A percentile compares a stretch with the other conserved stretches of the same genome.
These are phyloP conservation scores for Camellia sinensis DNA, from an alignment of 148 eudicot species.

Conservation along the genomic window DNA sequence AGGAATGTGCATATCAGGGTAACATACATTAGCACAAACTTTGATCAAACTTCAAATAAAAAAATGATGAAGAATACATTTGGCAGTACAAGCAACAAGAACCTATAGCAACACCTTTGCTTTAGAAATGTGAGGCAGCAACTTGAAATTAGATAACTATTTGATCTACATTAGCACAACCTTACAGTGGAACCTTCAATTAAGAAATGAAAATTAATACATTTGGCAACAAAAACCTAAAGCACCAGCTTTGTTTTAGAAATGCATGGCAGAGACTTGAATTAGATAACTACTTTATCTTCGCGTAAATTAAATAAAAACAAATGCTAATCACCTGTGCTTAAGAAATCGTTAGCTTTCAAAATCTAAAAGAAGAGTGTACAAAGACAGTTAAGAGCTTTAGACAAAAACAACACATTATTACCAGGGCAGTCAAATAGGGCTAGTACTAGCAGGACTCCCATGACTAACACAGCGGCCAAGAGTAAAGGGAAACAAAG, in stretches of 20 bases:
- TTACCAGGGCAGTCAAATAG: neutral
- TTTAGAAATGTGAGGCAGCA: neutral
- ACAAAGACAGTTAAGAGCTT: neutral
- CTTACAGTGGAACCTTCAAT: neutral
- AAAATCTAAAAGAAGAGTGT: neutral
- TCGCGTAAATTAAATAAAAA: neutral
- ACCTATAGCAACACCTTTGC: neutral
- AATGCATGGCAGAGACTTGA: neutral
- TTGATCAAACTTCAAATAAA: neutral
- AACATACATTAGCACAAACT: neutral
- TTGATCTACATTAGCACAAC: neutral
- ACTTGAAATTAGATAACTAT: neutral
- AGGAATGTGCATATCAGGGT: slow-evolving; percentile 9
- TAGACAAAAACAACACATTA: neutral
- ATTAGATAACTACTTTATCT: neutral
- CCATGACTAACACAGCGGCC: neutral
- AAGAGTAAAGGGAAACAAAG: neutral
- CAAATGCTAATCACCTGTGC: neutral
- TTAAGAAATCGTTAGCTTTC: neutral
- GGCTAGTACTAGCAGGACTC: too few species aligned
- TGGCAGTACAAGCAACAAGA: neutral
- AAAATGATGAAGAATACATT: neutral
- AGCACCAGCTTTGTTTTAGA: neutral
- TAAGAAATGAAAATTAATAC: neutral
- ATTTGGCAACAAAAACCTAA: neutral